phyloP scores from a whole-genome alignment of 2,329 filamentous ascomycete genomes.

The Metarhizium brunneum region DNA sequence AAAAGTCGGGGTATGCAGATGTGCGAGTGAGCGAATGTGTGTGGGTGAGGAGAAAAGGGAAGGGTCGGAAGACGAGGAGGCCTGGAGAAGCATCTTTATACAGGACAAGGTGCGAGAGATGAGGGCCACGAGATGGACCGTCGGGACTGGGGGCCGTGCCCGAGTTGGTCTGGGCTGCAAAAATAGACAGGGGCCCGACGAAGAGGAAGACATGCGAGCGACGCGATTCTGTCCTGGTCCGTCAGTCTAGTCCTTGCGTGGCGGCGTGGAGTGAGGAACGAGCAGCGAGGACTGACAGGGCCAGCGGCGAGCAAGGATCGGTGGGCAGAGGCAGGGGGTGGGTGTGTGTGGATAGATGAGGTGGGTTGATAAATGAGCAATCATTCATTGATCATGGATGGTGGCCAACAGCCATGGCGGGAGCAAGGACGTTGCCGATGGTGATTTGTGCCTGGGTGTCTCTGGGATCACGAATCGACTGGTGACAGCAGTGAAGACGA shows the following conservation, averaged over 20 bases:
- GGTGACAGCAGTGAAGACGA: no score
- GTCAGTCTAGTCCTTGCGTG: neutral
- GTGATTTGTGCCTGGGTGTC: no score
- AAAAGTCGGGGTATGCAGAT: constrained; percentile 37
- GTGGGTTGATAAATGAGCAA: no score
- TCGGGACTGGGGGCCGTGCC: constrained; percentile 7
- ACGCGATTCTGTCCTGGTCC: neutral
- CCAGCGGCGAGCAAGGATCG: no score
- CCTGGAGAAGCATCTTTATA: constrained; percentile 42
- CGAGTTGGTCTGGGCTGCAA: neutral
- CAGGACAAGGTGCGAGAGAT: constrained; percentile 12
- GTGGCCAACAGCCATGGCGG: no score
- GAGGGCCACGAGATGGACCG: constrained; percentile 10
- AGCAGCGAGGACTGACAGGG: no score
- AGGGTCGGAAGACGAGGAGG: constrained; percentile 17
- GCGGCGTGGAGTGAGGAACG: no score
- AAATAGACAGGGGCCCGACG: constrained; percentile 7
- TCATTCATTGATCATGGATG: no score
- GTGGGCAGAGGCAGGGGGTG: no score
- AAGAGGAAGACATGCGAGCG: constrained; percentile 5
- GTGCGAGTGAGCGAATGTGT: constrained; percentile 34
- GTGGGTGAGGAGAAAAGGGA: constrained; percentile 38
- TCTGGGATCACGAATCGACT: no score
- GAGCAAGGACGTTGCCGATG: no score
- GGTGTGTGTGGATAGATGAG: no score